phyloP scores from a whole-genome alignment of 192 early-diverging fungal genomes.

The Neocallimastix lanati region DNA sequence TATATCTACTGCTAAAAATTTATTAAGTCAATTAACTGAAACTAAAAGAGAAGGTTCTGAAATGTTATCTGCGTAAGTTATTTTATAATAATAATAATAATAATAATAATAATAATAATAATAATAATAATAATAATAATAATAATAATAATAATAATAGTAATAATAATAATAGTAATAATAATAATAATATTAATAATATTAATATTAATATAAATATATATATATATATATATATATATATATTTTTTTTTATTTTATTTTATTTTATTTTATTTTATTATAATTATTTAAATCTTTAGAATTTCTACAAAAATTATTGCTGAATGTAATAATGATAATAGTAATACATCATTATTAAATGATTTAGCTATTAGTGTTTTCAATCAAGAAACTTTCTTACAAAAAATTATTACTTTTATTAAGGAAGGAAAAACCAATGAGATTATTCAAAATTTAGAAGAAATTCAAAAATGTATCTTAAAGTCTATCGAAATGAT shows the following conservation, averaged over 20 bases:
- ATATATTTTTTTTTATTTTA: not conserved
- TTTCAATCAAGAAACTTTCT: slow-evolving; percentile 47
- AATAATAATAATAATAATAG: too few relatives aligned
- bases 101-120: not conserved
- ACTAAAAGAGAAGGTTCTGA: slow-evolving; percentile 42
- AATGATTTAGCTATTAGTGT: slow-evolving; percentile 42
- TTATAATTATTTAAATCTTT: slow-evolving; percentile 1
- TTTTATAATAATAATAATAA: not conserved
- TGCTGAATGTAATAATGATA: not conserved
- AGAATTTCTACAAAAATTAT: not conserved
- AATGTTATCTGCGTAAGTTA: slow-evolving; percentile 25
- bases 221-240: slow-evolving; percentile 2
- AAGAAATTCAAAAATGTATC: slow-evolving; percentile 2
- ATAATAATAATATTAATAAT: too few relatives aligned
- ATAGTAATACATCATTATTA: slow-evolving; percentile 10
- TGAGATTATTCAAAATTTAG: slow-evolving; percentile 1
- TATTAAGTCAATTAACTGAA: slow-evolving; percentile 41
- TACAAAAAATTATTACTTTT: slow-evolving; percentile 24
- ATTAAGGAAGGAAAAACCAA: slow-evolving; percentile 12
- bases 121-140: not conserved
- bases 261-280: too few relatives aligned
- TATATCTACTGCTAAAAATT: slow-evolving; percentile 45
- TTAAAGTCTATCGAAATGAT: not conserved
- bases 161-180: too few relatives aligned
- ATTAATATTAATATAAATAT: too few relatives aligned